These are phyloP conservation scores for Candida ortonii DNA, from an alignment of 805 yeast genomes.

Conservation along the genomic window DNA sequence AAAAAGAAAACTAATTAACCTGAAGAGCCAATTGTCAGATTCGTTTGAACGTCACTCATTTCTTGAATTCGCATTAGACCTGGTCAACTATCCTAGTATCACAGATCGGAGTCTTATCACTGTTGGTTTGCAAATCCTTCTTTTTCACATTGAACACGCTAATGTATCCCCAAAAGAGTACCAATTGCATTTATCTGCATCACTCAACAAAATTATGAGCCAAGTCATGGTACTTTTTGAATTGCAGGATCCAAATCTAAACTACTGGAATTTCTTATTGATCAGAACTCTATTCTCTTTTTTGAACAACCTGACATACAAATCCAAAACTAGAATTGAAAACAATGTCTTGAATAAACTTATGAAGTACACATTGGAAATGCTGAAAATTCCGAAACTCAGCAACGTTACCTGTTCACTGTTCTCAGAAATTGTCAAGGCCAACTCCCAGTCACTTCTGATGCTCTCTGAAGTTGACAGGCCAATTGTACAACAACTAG, in stretches of 20 bases:
- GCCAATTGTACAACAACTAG: conserved; percentile 44
- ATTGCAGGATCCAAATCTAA: conserved; percentile 12
- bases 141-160: conserved; percentile 23
- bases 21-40: conserved; percentile 23
- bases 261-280: conserved; percentile 15
- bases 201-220: conserved; percentile 7
- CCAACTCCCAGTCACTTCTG: conserved; percentile 3
- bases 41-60: conserved; percentile 32
- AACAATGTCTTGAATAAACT: conserved; percentile 24
- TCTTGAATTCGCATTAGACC: conserved; percentile 26
- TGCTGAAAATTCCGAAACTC: conserved; percentile 32
- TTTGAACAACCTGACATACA: conserved; percentile 1
- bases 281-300: conserved; percentile 9
- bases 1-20: conserved; percentile 24
- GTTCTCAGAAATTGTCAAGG: conserved; percentile 18
- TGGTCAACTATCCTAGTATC: conserved; percentile 11
- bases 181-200: conserved; percentile 1
- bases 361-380: conserved; percentile 36
- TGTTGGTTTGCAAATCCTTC: conserved; percentile 31
- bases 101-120: conserved; percentile 16
- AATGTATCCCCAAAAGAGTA: conserved; percentile 1
- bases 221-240: conserved; percentile 21
- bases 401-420: conserved; percentile 34
- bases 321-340: background rate
- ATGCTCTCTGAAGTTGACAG: conserved; percentile 32